Evolutionary conservation across 1,284 basidiomycete genomes (phyloP).

Genomic region (Tylopilus orsonianus): DNA sequence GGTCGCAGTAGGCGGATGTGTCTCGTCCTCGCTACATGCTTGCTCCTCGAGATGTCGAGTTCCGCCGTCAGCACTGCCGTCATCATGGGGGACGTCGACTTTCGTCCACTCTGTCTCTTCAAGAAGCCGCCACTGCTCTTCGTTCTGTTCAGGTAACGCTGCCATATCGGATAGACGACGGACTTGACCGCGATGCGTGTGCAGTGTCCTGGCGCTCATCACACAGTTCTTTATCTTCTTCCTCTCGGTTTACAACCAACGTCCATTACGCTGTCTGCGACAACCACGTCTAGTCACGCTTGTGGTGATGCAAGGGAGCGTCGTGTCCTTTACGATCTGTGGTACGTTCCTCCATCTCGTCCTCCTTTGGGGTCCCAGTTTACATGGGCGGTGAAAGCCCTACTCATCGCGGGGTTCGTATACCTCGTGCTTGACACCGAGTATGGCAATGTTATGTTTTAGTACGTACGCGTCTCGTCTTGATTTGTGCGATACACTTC

Average conservation of each 20-base stretch:
- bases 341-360: conserved; percentile 1
- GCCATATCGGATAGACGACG: background rate
- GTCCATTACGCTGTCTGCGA: background rate
- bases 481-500: background rate
- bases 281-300: background rate
- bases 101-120: conserved; percentile 11
- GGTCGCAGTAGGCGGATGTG: conserved; percentile 9
- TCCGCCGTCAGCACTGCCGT: conserved; percentile 1
- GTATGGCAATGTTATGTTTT: conserved; percentile 14
- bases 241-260: conserved; percentile 9
- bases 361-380: background rate
- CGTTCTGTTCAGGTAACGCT: conserved; percentile 11
- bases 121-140: conserved; percentile 3
- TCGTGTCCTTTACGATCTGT: conserved; percentile 3
- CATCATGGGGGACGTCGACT: background rate
- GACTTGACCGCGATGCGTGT: background rate
- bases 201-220: conserved; percentile 2
- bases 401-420: conserved; percentile 3
- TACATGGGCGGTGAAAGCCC: background rate
- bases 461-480: conserved; percentile 6
- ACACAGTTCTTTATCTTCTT: conserved; percentile 6
- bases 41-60: conserved; percentile 8
- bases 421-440: conserved; percentile 8
- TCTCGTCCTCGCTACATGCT: conserved; percentile 6
- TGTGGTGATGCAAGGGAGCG: conserved; percentile 7